These are phyloP conservation scores for Solanum sejunctum DNA, from an alignment of 257 asterid species.

Conservation along the genomic window DNA sequence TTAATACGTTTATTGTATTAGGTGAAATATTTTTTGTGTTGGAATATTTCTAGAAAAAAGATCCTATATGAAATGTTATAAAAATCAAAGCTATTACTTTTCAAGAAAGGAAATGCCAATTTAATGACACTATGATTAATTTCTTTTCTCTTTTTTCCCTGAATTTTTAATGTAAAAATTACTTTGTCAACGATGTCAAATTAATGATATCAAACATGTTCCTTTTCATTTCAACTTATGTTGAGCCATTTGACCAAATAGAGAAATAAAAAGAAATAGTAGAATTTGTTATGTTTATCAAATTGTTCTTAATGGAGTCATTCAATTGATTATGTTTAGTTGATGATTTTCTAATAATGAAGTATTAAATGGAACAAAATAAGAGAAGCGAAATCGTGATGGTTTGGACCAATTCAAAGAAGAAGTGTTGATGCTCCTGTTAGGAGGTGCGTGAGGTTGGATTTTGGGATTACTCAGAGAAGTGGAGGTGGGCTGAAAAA, in stretches of 20 bases:
- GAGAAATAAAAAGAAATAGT: background rate
- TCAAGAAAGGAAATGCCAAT: background rate
- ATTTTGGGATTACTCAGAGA: too few species aligned
- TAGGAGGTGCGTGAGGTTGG: too few species aligned
- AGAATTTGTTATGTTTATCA: background rate
- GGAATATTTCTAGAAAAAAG: background rate
- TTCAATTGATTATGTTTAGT: background rate
- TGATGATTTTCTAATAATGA: background rate
- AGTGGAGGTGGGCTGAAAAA: too few species aligned
- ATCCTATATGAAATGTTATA: background rate
- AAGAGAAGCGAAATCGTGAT: too few species aligned
- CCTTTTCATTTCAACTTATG: background rate
- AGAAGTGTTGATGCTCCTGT: too few species aligned
- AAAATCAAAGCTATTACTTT: background rate
- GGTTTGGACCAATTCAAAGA: too few species aligned
- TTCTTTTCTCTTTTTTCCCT: background rate
- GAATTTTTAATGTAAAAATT: background rate
- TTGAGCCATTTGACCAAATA: accelerated
- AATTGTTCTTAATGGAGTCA: background rate
- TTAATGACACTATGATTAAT: background rate
- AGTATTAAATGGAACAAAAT: background rate
- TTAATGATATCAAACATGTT: background rate
- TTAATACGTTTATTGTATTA: background rate
- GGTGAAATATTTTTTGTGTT: background rate
- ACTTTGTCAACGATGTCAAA: background rate